These are phyloP conservation scores for Sporothrix curviconia DNA, from an alignment of 2,329 filamentous ascomycete species.

Conservation along the genomic window DNA sequence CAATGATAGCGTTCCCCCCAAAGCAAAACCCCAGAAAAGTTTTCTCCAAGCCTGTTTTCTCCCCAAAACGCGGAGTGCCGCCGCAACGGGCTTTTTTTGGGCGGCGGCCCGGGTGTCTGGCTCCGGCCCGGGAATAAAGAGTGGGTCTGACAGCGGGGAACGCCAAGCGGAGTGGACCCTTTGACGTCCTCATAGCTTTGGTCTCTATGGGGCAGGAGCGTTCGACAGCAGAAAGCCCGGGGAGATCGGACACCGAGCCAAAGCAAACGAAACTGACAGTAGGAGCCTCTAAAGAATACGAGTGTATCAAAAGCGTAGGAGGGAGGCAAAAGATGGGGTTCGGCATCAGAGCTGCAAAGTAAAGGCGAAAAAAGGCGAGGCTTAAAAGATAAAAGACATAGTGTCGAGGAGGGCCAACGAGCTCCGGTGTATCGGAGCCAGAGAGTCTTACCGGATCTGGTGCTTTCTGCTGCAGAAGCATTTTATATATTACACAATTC, in stretches of 20 bases:
- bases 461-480: too few relatives aligned
- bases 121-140: constrained; percentile 1
- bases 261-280: too few relatives aligned
- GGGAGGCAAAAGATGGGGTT: not conserved
- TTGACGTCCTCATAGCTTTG: not conserved
- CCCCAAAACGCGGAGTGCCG: not conserved
- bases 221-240: not conserved
- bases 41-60: too few relatives aligned
- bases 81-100: not conserved
- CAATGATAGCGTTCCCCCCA: not conserved
- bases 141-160: not conserved
- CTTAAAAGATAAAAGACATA: not conserved
- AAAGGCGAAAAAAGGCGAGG: not conserved
- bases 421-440: too few relatives aligned
- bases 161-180: not conserved
- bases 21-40: constrained; percentile 1
- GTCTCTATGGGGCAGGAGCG: not conserved
- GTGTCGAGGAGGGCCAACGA: not conserved
- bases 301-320: not conserved
- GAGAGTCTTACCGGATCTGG: too few relatives aligned
- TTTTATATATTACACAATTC: too few relatives aligned
- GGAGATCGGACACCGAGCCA: not conserved
- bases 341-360: not conserved
- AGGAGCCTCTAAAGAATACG: too few relatives aligned
- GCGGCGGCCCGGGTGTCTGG: not conserved